Base-by-base conservation (phyloP, 768 basidiomycete species). In the Agaricus bisporus region DNA sequence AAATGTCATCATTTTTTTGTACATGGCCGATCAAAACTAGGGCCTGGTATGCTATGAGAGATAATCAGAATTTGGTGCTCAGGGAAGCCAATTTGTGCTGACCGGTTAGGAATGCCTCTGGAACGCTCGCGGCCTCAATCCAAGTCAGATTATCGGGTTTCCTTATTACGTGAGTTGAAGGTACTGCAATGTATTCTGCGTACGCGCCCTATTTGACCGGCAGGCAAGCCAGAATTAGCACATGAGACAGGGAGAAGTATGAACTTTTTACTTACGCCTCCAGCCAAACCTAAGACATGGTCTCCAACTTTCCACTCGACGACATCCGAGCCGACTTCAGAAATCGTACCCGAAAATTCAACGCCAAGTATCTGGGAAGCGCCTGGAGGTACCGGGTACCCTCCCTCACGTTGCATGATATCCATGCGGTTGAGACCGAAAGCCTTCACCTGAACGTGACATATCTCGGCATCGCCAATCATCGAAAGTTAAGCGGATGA, bases 361-460 rank as follows among this genome's bases (percentile, higher is more conserved):
- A 93, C 88, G 3, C 94, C 92, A 8, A 95, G 75, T 63, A 94
- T 85, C 6, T 75, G 68, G 35, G 86, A 84, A 17, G 82, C 79
- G 39, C 85, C 86, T n/a, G 83, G 75, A 28, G 92, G 91, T n/a
- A 77, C 69, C 15, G 88, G 85, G 64, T 93, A 93, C n/a, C 65
- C 61, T 0, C 86, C 88, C 63, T 83, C 74, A 5, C 86, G 80
- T 65, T 91, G 92, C 5, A 59, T 48, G 50, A 91, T 75, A 63
- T 95, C 92, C 91, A 91, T 85, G 28, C 93, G 78, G 68, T 95
- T 95, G 55, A 95, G 68, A n/a, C 91, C 90, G 65, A 95, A 94
- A 1, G 85, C 85, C 66, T 81, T 82, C 62, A 89, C 75, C 87
- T 91, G n/a, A n/a, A n/a, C n/a, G n/a, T n/a, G n/a, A n/a, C n/a